phyloP scores from a whole-genome alignment of 768 basidiomycete genomes.

The Trametes gibbosa region DNA sequence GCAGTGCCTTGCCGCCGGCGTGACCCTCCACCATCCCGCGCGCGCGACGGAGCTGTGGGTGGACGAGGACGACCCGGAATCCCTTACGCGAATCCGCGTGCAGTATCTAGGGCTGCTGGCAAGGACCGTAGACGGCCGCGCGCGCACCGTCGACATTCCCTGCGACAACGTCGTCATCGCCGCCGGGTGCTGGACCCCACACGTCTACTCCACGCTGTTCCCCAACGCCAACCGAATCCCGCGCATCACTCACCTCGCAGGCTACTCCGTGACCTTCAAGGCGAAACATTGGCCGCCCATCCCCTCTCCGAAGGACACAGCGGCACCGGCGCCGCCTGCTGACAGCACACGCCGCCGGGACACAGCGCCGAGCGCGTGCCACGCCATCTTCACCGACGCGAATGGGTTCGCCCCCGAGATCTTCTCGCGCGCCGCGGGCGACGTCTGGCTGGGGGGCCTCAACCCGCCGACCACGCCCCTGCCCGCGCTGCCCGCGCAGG shows the following conservation, averaged over 20 bases:
- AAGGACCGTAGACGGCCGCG: conserved; percentile 3
- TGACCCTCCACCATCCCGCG: conserved; percentile 32
- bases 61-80: conserved; percentile 6
- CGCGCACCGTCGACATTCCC: conserved; percentile 21
- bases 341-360: neutral
- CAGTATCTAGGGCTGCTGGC: conserved; percentile 17
- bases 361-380: conserved; percentile 21
- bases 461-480: conserved; percentile 26
- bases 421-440: conserved; percentile 30
- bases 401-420: conserved; percentile 32
- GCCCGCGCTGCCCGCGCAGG: conserved; percentile 25
- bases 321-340: neutral
- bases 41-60: conserved; percentile 22
- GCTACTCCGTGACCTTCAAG: conserved; percentile 29
- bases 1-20: conserved; percentile 28
- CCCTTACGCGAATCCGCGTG: conserved; percentile 19
- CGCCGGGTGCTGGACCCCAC: conserved; percentile 38
- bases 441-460: conserved; percentile 34
- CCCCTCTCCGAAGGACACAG: neutral
- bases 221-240: conserved; percentile 29
- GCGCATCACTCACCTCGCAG: conserved; percentile 29
- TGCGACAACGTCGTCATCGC: conserved; percentile 34
- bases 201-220: conserved; percentile 32
- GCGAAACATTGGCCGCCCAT: conserved; percentile 25
- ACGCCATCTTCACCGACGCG: conserved; percentile 33